A percentile compares a stretch with the other conserved stretches of the same genome.
phyloP scores from a whole-genome alignment of 352 stramenopile species.

The Pythium vanterpoolii region DNA sequence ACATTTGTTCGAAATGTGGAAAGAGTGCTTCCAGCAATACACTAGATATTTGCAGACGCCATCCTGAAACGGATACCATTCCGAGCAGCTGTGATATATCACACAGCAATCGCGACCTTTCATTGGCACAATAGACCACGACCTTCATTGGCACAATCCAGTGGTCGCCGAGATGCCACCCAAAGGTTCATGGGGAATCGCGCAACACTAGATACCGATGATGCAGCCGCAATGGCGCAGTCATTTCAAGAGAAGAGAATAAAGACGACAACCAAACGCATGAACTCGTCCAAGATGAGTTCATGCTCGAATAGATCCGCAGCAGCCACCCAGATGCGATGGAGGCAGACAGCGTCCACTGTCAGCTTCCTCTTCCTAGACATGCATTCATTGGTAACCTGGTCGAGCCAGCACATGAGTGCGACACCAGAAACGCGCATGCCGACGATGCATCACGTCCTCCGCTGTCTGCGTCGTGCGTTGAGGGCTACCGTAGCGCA shows the following conservation, averaged over 20 bases:
- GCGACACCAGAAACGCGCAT: conserved; percentile 1
- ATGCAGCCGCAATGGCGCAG: conserved; percentile 1
- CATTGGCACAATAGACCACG: no score
- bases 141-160: no score
- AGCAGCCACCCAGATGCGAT: neutral
- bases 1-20: no score
- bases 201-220: neutral
- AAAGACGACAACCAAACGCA: neutral
- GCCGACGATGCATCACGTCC: neutral
- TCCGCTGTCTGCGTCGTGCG: conserved; percentile 8
- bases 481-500: conserved; percentile 5
- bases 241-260: conserved; percentile 8
- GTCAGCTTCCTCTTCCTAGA: neutral
- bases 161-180: no score
- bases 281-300: conserved; percentile 2
- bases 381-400: conserved; percentile 3
- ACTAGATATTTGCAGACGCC: no score
- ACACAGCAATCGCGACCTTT: no score
- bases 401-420: conserved; percentile 1
- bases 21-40: no score
- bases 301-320: neutral
- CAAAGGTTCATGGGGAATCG: no score
- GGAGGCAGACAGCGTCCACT: neutral
- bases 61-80: no score
- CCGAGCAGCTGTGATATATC: no score